These are phyloP conservation scores for Marasmius sp. DNA, from an alignment of 1,284 basidiomycete genomes.

Conservation along the genomic window DNA sequence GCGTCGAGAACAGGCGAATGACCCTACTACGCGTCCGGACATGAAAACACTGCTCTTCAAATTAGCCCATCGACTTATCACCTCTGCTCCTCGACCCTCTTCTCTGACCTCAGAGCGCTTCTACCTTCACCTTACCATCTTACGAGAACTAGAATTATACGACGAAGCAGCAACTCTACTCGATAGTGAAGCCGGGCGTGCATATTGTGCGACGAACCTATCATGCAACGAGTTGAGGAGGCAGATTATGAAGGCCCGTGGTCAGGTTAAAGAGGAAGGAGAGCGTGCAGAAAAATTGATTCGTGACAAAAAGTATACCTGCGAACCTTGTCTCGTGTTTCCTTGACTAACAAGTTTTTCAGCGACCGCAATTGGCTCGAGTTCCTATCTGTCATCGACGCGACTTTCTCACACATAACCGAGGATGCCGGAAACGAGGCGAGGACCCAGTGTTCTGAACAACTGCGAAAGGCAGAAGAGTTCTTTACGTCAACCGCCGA, in stretches of 20 bases:
- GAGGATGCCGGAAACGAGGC: constrained; percentile 31
- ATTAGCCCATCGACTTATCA: constrained; percentile 68
- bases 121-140: constrained; percentile 69
- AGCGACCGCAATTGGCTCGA: constrained; percentile 88
- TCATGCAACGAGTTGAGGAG: constrained; percentile 73
- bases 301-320: constrained; percentile 52
- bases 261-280: constrained; percentile 59
- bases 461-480: constrained; percentile 45
- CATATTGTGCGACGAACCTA: constrained; percentile 69
- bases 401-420: constrained; percentile 50
- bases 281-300: constrained; percentile 56
- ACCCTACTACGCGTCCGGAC: constrained; percentile 53
- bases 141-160: constrained; percentile 65
- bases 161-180: constrained; percentile 75
- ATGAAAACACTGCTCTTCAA: constrained; percentile 71
- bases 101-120: constrained; percentile 72
- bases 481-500: constrained; percentile 58
- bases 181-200: constrained; percentile 62
- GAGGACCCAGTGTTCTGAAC: constrained; percentile 35
- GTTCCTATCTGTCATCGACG: constrained; percentile 71
- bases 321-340: neutral
- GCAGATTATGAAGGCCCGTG: constrained; percentile 61
- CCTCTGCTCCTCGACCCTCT: constrained; percentile 58
- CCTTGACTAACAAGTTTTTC: constrained; percentile 9
- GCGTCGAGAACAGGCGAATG: constrained; percentile 50